These are phyloP conservation scores for Colletotrichum sp. DNA, from an alignment of 2,329 filamentous ascomycete genomes.

Conservation along the genomic window DNA sequence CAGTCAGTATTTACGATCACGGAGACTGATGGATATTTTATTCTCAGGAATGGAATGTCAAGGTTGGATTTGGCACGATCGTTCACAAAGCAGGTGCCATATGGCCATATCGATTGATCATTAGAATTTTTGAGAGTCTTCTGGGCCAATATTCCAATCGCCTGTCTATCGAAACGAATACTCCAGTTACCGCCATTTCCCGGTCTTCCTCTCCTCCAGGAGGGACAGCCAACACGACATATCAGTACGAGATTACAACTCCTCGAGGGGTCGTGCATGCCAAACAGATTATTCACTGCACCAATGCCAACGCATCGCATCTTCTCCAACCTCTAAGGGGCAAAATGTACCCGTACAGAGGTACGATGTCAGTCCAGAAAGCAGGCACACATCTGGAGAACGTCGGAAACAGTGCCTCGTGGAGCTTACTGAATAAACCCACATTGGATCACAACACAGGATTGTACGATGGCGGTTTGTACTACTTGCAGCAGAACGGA, in stretches of 20 bases:
- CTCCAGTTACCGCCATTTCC: background rate
- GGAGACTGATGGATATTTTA: background rate
- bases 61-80: background rate
- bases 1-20: accelerated
- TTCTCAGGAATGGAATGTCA: background rate
- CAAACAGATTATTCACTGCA: background rate
- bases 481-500: background rate
- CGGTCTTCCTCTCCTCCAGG: accelerated
- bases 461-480: background rate
- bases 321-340: background rate
- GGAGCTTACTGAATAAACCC: background rate
- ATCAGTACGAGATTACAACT: background rate
- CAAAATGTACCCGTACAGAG: background rate
- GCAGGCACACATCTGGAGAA: background rate
- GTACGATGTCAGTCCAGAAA: background rate
- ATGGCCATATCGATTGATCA: background rate
- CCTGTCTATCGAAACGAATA: background rate
- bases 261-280: background rate
- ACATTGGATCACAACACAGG: background rate
- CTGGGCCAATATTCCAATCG: background rate
- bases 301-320: background rate
- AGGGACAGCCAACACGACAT: accelerated
- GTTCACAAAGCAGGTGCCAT: background rate
- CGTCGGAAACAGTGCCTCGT: accelerated
- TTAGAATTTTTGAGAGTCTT: background rate